Evolutionary conservation across 441 rosid species (phyloP), one percentile per base, ranked within the genome.

Genomic region (Biscutella laevigata): DNA sequence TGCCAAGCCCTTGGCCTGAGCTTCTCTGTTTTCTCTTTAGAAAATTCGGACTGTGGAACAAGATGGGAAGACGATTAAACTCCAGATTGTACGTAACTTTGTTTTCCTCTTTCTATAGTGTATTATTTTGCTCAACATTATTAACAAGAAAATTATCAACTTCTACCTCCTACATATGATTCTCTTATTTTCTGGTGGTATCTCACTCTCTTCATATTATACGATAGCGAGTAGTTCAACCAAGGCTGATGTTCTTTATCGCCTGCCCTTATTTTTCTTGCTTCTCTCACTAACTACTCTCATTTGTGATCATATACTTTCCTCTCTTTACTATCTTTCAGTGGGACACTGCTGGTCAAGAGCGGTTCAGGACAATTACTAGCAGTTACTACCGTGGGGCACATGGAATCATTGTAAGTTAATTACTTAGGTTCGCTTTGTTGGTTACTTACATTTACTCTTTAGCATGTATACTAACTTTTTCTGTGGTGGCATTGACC

Each of bases 311-410:
- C 24, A 17, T 17, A 17, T 17, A 16, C 24, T 38, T 20, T 33
- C 13, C 46, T 9, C 15, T 4, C 47, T 51, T 49, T 12, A 25
- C 17, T 41, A 16, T 40, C 46, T 37, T 57, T 53, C 71, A 81
- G 84, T 81, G 87, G 87, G 87, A 81, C 68, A 81, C 87, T 64
- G 88, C 88, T 50, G 88, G 88, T 24, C 85, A 79, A 46, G 88
- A 82, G 63, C 79, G 88, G 20, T 82, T 79, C 60, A 64, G 85
- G 67, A 82, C 88, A 17, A 82, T 82, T 64, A 82, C 85, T 11
- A 82, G 88, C 64, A 82, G 88, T 67, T 79, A 82, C 69, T 79
- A 82, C 63, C 81, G 85, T 7, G 85, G 88, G 30, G 85, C 88
- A 14, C 85, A 82, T 73, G 88, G 85, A 59, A 82, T 82, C 44